Base-by-base conservation (phyloP, 2,329 filamentous ascomycete genomes). In the Aspergillus eucalypticola region DNA sequence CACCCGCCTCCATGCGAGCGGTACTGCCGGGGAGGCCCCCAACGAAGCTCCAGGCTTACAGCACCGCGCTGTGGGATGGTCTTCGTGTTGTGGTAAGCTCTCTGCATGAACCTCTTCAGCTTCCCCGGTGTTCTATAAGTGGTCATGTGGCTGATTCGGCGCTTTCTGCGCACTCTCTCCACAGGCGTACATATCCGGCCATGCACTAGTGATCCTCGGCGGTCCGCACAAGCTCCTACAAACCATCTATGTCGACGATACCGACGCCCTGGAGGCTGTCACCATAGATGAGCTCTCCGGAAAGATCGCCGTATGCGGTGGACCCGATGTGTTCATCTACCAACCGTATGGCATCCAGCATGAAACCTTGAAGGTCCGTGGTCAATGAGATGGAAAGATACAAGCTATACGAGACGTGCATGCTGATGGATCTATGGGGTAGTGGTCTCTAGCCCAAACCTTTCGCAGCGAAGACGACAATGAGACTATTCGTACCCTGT, bases 111-210 rank as follows among this genome's bases (percentile, higher is more conserved):
- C n/a, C n/a, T 21, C 8, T 21, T 13, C 25, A 23, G 27, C 39
- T 35, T 2, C 1, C 5, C 5, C 17, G 23, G n/a, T 8, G 29
- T 25, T 46, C 15, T 3, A 8, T 8, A 39, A 21, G 21, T 13
- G 25, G 25, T 17, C 15, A 15, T 59, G 50, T 67, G 39, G 65
- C 56, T 58, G 39, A 65, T 54, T 35, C 5, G 4, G 32, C 56
- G 41, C 46, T 39, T 54, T 60, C 39, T 53, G 52, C 54, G 64
- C 64, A 60, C 59, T 54, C 54, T 51, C 53, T 58, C 46, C 48
- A 29, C 70, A 96, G 91, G 86, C 87, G 54, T 99, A 98, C 78
- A 90, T 97, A 66, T 95, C 91, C 61, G 94, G 94, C 70, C 90
- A 89, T 76, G 91, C 91, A 63, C 86, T 98, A 65, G 87, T 95